Evolutionary conservation across 2,329 filamentous ascomycete species (phyloP).

Genomic region (Penicillium sp.): DNA sequence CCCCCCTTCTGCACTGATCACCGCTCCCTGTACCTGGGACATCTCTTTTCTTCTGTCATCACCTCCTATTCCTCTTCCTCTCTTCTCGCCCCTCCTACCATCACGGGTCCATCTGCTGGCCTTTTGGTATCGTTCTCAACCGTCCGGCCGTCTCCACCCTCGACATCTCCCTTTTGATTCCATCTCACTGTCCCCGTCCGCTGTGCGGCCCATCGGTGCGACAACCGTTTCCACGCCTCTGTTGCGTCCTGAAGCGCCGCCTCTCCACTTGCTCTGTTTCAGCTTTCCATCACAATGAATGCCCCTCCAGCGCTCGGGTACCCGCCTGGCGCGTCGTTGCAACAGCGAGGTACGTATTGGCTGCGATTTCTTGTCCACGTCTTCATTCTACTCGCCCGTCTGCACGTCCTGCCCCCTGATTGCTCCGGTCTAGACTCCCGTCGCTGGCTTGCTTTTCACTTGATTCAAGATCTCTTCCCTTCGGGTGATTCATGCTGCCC

Average conservation of each 20-base stretch:
- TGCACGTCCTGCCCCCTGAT: constrained; percentile 8
- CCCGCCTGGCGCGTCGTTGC: constrained; percentile 29
- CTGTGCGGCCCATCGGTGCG: background rate
- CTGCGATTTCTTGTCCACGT: constrained; percentile 1
- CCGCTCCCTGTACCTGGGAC: too few species aligned
- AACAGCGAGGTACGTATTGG: constrained; percentile 30
- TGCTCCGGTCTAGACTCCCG: constrained; percentile 1
- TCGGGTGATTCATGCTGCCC: too few species aligned
- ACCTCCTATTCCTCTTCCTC: background rate
- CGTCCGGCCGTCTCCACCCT: too few species aligned
- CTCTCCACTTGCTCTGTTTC: constrained; percentile 19
- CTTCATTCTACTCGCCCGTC: too few species aligned
- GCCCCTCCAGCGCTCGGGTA: constrained; percentile 29
- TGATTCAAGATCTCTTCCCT: background rate
- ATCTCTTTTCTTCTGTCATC: background rate
- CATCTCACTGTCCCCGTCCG: too few species aligned
- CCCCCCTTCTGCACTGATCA: too few species aligned
- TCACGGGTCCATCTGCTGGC: too few species aligned
- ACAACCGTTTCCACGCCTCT: constrained; percentile 6
- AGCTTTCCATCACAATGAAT: constrained; percentile 25
- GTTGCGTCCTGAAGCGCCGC: background rate
- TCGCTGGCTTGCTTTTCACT: constrained; percentile 2
- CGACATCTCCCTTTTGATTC: too few species aligned
- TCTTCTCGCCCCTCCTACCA: background rate
- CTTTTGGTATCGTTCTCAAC: too few species aligned